Evolutionary conservation across 139 green algal species (phyloP).

Genomic region (Chlorella ohadii): DNA sequence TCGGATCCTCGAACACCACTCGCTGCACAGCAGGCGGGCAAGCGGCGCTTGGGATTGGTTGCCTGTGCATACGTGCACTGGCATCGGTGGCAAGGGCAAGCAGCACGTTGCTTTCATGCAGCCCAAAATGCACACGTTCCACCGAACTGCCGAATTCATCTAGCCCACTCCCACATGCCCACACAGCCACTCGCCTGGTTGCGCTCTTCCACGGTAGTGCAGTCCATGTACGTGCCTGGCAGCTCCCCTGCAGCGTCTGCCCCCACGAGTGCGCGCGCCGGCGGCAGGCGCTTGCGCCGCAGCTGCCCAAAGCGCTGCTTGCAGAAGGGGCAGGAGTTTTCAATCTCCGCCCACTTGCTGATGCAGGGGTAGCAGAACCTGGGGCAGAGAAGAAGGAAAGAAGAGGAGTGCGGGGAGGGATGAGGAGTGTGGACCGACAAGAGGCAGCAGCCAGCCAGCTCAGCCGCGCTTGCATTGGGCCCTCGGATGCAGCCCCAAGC

Average conservation of each 20-base stretch:
- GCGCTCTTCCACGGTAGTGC: constrained; percentile 32
- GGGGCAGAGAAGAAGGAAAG: background rate
- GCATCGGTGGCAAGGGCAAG: no score
- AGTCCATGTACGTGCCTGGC: constrained; percentile 36
- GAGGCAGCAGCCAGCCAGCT: no score
- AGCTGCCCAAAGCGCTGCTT: constrained; percentile 72
- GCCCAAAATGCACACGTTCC: no score
- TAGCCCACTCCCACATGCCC: no score
- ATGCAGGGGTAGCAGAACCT: constrained; percentile 82
- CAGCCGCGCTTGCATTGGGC: no score
- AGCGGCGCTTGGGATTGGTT: no score
- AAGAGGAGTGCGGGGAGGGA: background rate
- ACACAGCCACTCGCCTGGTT: background rate
- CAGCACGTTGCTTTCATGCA: no score
- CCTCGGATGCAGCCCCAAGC: no score
- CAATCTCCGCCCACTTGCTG: constrained; percentile 64
- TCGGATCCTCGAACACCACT: constrained; percentile 50
- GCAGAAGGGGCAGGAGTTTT: constrained; percentile 76
- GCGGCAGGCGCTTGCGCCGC: constrained; percentile 52
- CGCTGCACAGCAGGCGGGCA: constrained; percentile 24
- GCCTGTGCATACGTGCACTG: no score
- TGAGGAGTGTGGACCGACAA: background rate
- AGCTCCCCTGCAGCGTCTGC: constrained; percentile 1
- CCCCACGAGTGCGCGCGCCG: background rate
- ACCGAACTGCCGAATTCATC: no score